phyloP scores from a whole-genome alignment of 306 rosid species.

The Sechiopsis laciniata region DNA sequence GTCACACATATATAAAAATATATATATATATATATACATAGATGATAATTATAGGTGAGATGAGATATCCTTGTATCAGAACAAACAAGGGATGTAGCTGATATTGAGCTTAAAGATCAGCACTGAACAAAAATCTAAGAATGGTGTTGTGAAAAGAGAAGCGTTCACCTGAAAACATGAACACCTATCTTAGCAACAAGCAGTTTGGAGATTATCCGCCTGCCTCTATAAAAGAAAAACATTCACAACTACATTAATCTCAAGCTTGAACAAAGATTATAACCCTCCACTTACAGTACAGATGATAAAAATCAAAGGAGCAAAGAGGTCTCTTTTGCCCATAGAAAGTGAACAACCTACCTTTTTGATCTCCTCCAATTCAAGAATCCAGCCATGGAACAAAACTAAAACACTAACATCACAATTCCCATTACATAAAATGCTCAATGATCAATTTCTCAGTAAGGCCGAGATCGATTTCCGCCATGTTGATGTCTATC shows the following conservation, averaged over 20 bases:
- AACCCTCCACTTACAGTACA: constrained; percentile 62
- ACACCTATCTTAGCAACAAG: constrained; percentile 97
- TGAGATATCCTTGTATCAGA: constrained; percentile 15
- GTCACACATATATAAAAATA: too few relatives aligned
- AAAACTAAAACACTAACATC: constrained; percentile 63
- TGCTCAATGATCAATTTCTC: constrained; percentile 41
- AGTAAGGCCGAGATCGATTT: constrained; percentile 91
- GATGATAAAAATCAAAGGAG: constrained; percentile 24
- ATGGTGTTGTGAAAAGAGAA: constrained; percentile 36
- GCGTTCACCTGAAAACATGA: constrained; percentile 98
- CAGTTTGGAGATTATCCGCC: constrained; percentile 87
- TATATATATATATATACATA: too few relatives aligned
- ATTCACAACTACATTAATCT: constrained; percentile 78
- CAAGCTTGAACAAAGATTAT: constrained; percentile 36
- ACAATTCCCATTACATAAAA: constrained; percentile 82
- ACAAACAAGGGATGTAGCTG: not conserved
- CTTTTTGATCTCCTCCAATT: constrained; percentile 71
- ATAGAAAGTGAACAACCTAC: constrained; percentile 87
- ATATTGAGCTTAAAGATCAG: constrained; percentile 20
- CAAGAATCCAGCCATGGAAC: constrained; percentile 61
- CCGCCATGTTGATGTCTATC: constrained; percentile 90
- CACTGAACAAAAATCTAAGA: constrained; percentile 32
- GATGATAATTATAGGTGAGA: constrained; percentile 3
- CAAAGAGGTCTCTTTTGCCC: constrained; percentile 38
- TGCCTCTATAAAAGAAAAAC: constrained; percentile 86